Conservation (phyloP, 2,329 filamentous ascomycete genomes). For the Apiospora marii region DNA sequence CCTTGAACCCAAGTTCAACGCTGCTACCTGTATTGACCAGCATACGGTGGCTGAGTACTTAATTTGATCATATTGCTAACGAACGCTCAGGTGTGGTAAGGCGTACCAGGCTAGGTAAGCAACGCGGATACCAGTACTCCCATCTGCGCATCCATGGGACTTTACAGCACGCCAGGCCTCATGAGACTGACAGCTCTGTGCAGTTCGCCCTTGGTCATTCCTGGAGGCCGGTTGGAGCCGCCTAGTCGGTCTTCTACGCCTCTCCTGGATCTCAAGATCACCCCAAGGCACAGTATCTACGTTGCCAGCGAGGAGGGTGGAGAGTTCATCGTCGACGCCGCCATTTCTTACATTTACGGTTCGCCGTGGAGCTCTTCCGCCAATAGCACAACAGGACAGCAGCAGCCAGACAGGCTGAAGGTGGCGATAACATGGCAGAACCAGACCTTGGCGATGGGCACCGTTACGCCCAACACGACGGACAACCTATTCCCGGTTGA, state of each 20-base stretch:
- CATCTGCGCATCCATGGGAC: slow-evolving; percentile 28
- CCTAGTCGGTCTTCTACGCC: slow-evolving; percentile 32
- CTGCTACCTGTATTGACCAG: not conserved
- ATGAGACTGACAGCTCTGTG: not conserved
- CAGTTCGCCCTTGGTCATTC: slow-evolving; percentile 11
- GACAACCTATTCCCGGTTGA: slow-evolving; percentile 48
- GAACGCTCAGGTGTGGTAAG: slow-evolving; percentile 26
- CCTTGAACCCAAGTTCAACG: not conserved
- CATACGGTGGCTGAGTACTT: not conserved
- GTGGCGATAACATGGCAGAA: not conserved
- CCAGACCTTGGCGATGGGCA: slow-evolving; percentile 3
- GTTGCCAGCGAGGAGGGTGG: slow-evolving; percentile 49
- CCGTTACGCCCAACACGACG: slow-evolving; percentile 35
- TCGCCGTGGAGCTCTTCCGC: slow-evolving; percentile 41
- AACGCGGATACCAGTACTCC: slow-evolving; percentile 1
- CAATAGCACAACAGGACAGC: slow-evolving; percentile 33
- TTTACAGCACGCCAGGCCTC: not conserved
- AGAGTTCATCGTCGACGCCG: slow-evolving; percentile 54
- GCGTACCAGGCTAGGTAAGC: slow-evolving; percentile 24
- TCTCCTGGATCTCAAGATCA: slow-evolving; percentile 52
- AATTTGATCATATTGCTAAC: not conserved
- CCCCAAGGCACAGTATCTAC: slow-evolving; percentile 56
- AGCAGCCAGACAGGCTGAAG: slow-evolving; percentile 41
- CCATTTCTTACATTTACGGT: slow-evolving; percentile 51
- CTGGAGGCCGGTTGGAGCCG: slow-evolving; percentile 20